Evolutionary conservation across 176 grass and related monocot species (phyloP).

Genomic region (Leersia perrieri): DNA sequence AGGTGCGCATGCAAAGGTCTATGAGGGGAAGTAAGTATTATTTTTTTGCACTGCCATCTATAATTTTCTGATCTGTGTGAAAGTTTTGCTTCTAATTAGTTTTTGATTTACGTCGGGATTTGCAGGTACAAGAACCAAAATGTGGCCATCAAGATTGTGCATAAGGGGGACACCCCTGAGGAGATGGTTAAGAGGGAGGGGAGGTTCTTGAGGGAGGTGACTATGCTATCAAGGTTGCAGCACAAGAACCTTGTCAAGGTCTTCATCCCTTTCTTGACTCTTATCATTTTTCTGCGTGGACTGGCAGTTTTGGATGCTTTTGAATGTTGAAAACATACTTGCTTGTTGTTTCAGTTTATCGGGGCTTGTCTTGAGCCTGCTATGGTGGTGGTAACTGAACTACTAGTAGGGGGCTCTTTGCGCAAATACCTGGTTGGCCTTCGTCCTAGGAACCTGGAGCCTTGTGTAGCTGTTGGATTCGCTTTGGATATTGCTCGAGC

Average conservation of each 20-base stretch:
- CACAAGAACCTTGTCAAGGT: conserved; percentile 99
- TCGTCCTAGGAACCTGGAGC: conserved; percentile 79
- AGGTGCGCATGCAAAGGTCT: conserved; percentile 88
- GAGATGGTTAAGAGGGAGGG: conserved; percentile 67
- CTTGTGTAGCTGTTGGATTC: conserved; percentile 69
- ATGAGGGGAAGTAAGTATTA: conserved; percentile 98
- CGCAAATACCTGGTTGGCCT: conserved; percentile 77
- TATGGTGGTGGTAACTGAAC: conserved; percentile 95
- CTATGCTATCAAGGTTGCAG: conserved; percentile 84
- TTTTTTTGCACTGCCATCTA: conserved; percentile 10
- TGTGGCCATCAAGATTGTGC: conserved; percentile 92
- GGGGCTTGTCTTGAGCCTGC: conserved; percentile 85
- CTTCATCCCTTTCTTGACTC: conserved; percentile 14
- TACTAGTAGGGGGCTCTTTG: conserved; percentile 84
- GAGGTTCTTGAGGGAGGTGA: conserved; percentile 95
- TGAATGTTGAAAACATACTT: conserved; percentile 17
- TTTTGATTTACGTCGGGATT: conserved; percentile 31
- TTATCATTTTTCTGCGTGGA: conserved; percentile 19
- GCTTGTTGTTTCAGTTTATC: conserved; percentile 76
- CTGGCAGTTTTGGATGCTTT: conserved; percentile 19
- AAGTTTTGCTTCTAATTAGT: conserved; percentile 32
- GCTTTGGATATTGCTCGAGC: conserved; percentile 84
- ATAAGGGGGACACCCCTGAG: conserved; percentile 83
- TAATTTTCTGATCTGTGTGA: conserved; percentile 18
- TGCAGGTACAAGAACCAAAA: conserved; percentile 93